Evolutionary conservation across 495 filamentous ascomycete species (phyloP), one percentile per base, ranked within the genome.

Genomic region (Stereocaulon alpinum): DNA sequence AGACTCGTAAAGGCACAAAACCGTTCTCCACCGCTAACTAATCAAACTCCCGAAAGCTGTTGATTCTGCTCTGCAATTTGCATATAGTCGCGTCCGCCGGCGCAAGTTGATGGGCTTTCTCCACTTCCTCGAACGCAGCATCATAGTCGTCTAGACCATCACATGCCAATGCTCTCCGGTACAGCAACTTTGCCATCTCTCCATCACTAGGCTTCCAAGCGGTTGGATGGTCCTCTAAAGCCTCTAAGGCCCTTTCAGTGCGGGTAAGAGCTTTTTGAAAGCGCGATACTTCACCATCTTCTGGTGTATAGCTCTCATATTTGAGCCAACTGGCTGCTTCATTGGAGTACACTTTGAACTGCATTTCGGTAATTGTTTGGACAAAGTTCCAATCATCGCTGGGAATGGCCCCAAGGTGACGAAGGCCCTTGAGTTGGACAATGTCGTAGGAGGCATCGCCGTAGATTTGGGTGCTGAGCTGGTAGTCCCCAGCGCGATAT

Each of bases 281-380:
- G 27, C 47, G 47, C n/a, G 47, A 50, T 10, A 50, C 47, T 32
- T 50, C 47, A 6, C 47, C 47, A 10, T 50, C 27, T 10, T 32
- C 27, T 14, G 47, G 47, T 50, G n/a, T 17, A 4, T 50, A 50
- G 47, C 47, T 50, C 18, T n/a, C 27, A 11, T n/a, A 3, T 18
- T 50, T 50, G 12, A 50, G 47, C 47, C 47, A 50, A 32, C 47
- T 50, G 17, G 47, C 47, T 15, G 47, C 47, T 50, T 50, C 47
- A 7, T 50, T 50, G 5, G 47, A 50, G 18, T 50, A 30, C 6
- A 50, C 24, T 32, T 50, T 50, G 47, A 50, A 50, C 30, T 50
- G 47, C 47, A 50, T 50, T 17, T 50, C 47, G n/a, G 47, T 50
- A 12, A 50, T n/a, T 27, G 47, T 50, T 50, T 50, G 24, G 1